A percentile compares a stretch with the other conserved stretches of the same genome.
phyloP scores from a whole-genome alignment of 805 yeast species.

The Yarrowia sp. region DNA sequence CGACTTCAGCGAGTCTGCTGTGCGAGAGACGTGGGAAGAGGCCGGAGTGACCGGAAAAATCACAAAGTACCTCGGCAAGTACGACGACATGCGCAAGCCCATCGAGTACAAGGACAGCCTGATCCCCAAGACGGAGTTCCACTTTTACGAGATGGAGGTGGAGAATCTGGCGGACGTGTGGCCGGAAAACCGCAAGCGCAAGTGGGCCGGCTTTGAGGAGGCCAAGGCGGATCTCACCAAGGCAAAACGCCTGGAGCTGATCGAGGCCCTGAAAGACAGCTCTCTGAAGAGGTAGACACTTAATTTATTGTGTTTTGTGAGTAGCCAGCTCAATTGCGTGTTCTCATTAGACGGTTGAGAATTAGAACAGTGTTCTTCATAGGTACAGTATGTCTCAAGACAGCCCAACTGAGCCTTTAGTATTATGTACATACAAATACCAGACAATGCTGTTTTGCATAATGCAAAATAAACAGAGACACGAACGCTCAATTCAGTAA shows the following conservation, averaged over 20 bases:
- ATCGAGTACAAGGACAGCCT: slow-evolving; percentile 43
- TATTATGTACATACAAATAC: too few species aligned
- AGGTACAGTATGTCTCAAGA: too few species aligned
- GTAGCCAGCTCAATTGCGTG: too few species aligned
- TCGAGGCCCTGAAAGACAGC: slow-evolving; percentile 33
- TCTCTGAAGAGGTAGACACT: neutral
- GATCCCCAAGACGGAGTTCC: slow-evolving; percentile 76
- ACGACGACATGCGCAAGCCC: slow-evolving; percentile 58
- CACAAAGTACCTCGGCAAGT: slow-evolving; percentile 55
- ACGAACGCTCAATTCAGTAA: too few species aligned
- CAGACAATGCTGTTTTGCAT: too few species aligned
- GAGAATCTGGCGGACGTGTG: slow-evolving; percentile 56
- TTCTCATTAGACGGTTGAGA: too few species aligned
- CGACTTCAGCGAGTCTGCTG: slow-evolving; percentile 51
- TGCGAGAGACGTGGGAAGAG: slow-evolving; percentile 97
- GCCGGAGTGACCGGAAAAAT: slow-evolving; percentile 81
- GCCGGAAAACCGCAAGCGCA: slow-evolving; percentile 77
- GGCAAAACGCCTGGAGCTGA: slow-evolving; percentile 37
- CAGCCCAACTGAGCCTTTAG: too few species aligned
- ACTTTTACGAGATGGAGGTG: slow-evolving; percentile 75
- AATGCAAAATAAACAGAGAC: too few species aligned
- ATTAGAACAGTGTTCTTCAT: too few species aligned
- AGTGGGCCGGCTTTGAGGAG: slow-evolving; percentile 56
- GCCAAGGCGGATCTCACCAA: slow-evolving; percentile 38
- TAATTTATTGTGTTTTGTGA: neutral